Evolutionary conservation across 2,329 filamentous ascomycete genomes (phyloP).

Genomic region (Endoconidiophora polonica): DNA sequence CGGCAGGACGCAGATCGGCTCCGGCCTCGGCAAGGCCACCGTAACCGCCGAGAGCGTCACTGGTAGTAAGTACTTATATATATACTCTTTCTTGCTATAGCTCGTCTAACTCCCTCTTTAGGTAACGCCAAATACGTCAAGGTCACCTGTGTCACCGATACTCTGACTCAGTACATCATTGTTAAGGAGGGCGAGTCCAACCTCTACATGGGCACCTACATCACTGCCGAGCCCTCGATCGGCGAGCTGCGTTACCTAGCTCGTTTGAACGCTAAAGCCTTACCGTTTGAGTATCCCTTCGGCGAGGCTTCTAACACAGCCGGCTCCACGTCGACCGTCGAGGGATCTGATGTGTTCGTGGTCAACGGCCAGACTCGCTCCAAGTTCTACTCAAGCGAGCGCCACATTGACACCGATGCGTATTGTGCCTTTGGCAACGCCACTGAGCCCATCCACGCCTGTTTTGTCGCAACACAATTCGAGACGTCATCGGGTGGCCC

Average conservation of each 20-base stretch:
- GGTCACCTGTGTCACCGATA: constrained; percentile 41
- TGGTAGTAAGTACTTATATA: constrained; percentile 5
- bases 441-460: constrained; percentile 34
- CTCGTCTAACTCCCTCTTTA: constrained; percentile 10
- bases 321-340: constrained; percentile 33
- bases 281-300: constrained; percentile 37
- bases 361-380: constrained; percentile 46
- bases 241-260: constrained; percentile 50
- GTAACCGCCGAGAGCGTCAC: constrained; percentile 30
- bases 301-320: constrained; percentile 38
- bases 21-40: constrained; percentile 40
- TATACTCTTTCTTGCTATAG: neutral
- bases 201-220: constrained; percentile 46
- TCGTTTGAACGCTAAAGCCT: constrained; percentile 33
- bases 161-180: constrained; percentile 48
- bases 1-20: constrained; percentile 38
- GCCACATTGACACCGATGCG: constrained; percentile 52
- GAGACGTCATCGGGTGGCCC: constrained; percentile 50
- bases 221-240: constrained; percentile 35
- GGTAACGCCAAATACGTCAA: constrained; percentile 33
- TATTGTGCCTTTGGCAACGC: constrained; percentile 41
- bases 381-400: constrained; percentile 53
- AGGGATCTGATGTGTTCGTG: constrained; percentile 42
- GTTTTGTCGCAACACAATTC: constrained; percentile 39
- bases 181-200: constrained; percentile 41